These are phyloP conservation scores for Triticum turgidum DNA, from an alignment of 176 grass and related monocot genomes.

Conservation along the genomic window DNA sequence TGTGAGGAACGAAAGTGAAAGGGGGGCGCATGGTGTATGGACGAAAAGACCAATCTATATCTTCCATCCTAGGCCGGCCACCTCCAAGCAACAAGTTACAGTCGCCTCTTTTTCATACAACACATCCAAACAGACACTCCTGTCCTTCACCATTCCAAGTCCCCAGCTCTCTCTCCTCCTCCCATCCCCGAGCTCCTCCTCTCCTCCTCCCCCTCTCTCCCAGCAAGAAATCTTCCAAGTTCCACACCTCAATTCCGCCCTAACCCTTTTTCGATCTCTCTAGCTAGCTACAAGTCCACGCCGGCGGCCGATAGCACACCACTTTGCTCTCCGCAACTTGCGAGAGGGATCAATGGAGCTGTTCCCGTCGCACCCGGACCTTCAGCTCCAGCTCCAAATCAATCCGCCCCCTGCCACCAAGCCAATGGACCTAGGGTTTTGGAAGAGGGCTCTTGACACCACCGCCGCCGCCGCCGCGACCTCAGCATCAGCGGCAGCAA, in stretches of 20 bases:
- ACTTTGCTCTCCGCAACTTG: background rate
- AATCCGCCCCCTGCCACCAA: slow-evolving; percentile 54
- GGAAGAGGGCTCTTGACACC: slow-evolving; percentile 64
- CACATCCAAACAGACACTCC: slow-evolving; percentile 45
- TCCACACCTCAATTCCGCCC: slow-evolving; percentile 22
- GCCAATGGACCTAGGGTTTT: slow-evolving; percentile 85
- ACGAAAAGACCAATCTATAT: slow-evolving; percentile 58
- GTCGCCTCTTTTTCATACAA: slow-evolving; percentile 33
- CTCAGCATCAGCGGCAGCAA: background rate
- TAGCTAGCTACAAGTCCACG: background rate
- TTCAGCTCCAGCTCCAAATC: slow-evolving; percentile 91
- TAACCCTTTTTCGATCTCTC: background rate
- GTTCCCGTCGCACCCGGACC: slow-evolving; percentile 81
- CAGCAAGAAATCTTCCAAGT: slow-evolving; percentile 33
- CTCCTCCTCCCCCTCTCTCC: background rate
- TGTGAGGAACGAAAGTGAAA: slow-evolving; percentile 27
- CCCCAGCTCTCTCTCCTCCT: background rate
- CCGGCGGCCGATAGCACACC: background rate
- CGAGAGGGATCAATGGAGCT: slow-evolving; percentile 59
- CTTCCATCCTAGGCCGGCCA: slow-evolving; percentile 36
- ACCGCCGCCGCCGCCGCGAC: background rate
- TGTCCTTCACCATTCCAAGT: slow-evolving; percentile 40
- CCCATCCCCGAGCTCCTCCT: background rate
- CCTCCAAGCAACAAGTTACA: slow-evolving; percentile 37
- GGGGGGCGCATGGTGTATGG: slow-evolving; percentile 44